phyloP scores from a whole-genome alignment of 1,139 yeast genomes.

The Blastobotrys petasosporus region DNA sequence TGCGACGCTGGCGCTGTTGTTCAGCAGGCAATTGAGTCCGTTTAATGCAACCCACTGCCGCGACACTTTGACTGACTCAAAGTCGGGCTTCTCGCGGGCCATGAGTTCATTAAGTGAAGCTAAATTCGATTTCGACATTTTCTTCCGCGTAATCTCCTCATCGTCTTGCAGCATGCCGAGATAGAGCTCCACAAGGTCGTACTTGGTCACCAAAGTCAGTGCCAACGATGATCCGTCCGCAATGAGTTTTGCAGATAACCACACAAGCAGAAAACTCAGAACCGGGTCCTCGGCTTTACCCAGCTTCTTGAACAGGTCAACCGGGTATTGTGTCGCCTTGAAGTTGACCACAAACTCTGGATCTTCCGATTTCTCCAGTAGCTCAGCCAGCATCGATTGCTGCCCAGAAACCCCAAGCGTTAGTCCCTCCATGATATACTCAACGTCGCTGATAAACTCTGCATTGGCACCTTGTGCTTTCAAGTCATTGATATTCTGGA shows the following conservation, averaged over 20 bases:
- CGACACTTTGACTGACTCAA: constrained; percentile 1
- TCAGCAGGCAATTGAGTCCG: constrained; percentile 4
- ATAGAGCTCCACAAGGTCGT: constrained; percentile 15
- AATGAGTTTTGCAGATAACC: constrained; percentile 10
- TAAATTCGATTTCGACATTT: constrained; percentile 12
- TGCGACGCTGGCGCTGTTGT: constrained; percentile 3
- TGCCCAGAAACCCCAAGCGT: constrained; percentile 9
- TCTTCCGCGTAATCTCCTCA: constrained; percentile 15
- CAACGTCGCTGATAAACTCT: constrained; percentile 33
- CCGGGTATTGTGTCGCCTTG: constrained; percentile 19
- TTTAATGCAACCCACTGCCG: constrained; percentile 10
- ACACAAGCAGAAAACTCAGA: constrained; percentile 5
- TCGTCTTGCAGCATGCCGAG: constrained; percentile 18
- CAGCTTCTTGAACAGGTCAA: constrained; percentile 16
- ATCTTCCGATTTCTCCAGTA: constrained; percentile 25
- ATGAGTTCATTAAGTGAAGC: constrained; percentile 14
- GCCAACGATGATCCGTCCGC: constrained; percentile 17
- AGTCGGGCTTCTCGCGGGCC: constrained; percentile 1
- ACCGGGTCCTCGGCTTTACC: constrained; percentile 10
- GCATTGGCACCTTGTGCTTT: constrained; percentile 37
- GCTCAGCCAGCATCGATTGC: constrained; percentile 24
- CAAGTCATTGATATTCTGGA: constrained; percentile 30
- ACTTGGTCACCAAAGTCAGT: constrained; percentile 11
- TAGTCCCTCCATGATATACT: constrained; percentile 37
- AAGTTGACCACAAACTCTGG: constrained; percentile 23